Evolutionary conservation across 768 basidiomycete species (phyloP), one percentile per base, ranked within the genome.

Genomic region (Pleurotus djamor): DNA sequence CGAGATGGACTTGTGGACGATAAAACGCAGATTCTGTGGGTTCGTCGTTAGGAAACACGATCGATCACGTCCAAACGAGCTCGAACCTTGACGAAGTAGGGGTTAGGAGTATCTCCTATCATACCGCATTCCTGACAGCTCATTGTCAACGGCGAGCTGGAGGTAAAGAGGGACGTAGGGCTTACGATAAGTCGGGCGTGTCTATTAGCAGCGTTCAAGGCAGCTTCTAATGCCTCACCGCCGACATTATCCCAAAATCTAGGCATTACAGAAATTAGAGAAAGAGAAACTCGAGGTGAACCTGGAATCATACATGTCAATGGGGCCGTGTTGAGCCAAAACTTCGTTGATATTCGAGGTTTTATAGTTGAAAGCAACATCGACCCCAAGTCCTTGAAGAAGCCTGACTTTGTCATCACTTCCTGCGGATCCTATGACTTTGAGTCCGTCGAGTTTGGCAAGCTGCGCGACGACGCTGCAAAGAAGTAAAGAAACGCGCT

Each of bases 331-430:
- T 28, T 28, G 21, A 28, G 21, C 60, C n/a, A 86, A 72, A 8
- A 80, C 63, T n/a, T 80, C 76, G 4, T 63, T 62, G 0, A 78
- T 76, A 52, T 69, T 66, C 2, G 69, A 63, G 1, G 72, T 84
- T 75, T 86, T 82, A 69, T 81, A 84, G 69, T 85, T 83, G 70
- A 83, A 83, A 0, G 72, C 77, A 21, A 79, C 73, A 61, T 85
- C 82, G 1, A 77, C 75, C 3, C 81, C 83, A 9, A 82, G 54
- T 4, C 71, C 72, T 43, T 67, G 70, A 55, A 82, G 49, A 61
- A 72, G 81, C 5, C 66, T 66, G 21, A 84, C 78, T 69, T 87
- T 85, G 48, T 81, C 78, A 41, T 83, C 80, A 1, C 76, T 73
- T 2, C 84, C 82, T 1, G 81, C 79, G 7, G 76, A 81, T 1